Evolutionary conservation across 1,139 yeast species (phyloP), one percentile per base, ranked within the genome.

Genomic region (Yamadazyma epiphylla): DNA sequence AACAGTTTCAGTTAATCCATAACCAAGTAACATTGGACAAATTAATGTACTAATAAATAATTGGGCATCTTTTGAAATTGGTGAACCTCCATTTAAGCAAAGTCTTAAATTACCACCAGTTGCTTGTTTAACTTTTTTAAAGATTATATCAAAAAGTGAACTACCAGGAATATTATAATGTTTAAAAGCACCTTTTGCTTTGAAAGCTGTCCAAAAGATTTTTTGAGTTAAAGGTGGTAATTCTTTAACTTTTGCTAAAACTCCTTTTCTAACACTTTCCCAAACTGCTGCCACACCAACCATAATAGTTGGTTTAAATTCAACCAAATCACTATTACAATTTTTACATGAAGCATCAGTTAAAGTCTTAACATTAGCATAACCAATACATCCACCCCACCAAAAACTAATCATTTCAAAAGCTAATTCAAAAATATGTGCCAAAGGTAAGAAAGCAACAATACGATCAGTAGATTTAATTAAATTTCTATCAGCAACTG

Each of bases 251-350:
- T 89, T 89, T 33, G 77, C 74, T 41, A 86, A 46, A 37, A 91
- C 84, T 35, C 98, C 99, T 67, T 91, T 91, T 61, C 94, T 82
- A 38, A 91, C 87, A 19, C 83, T 74, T 67, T 91, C 99, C 96
- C 96, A 94, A 33, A 91, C 97, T 3, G 98, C 96, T 11, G 98
- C 97, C 34, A 94, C 98, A 56, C 96, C 98, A 42, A 88, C 96
- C 96, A 91, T 86, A 45, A 91, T 63, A 8, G 96, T 83, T 38
- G 99, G 99, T 56, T 77, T 74, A 61, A 87, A 86, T 53, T 84
- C 88, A 37, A 74, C 74, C 64, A 91, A 76, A 57, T 91, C 99
- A 48, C 96, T 91, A 37, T 74, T 64, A 65, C 95, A 88, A 63
- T 91, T 84, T 51, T 76, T 80, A 53, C 85, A 78, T 4, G 94